These are phyloP conservation scores for Cordyceps javanica DNA, from an alignment of 2,329 filamentous ascomycete genomes.

Conservation along the genomic window DNA sequence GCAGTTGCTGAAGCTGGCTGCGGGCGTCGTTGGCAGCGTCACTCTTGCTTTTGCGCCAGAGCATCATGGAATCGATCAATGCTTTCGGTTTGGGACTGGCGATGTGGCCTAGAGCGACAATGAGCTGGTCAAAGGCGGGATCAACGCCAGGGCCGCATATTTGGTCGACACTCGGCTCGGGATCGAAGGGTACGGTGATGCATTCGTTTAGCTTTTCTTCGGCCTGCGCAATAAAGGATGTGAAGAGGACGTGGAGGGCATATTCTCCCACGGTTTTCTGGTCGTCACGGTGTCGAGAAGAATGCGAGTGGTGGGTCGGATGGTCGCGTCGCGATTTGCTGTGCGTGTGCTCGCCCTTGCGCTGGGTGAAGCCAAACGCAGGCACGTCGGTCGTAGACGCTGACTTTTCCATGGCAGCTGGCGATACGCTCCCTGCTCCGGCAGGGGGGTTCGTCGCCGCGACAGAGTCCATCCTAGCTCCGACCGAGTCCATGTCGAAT, in stretches of 20 bases:
- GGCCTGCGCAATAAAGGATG: constrained; percentile 94
- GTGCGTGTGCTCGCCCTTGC: constrained; percentile 55
- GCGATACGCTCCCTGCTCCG: background rate
- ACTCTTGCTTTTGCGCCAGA: constrained; percentile 95
- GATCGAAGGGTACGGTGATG: constrained; percentile 70
- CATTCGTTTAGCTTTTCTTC: constrained; percentile 92
- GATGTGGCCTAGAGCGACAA: constrained; percentile 88
- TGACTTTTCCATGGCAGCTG: constrained; percentile 37
- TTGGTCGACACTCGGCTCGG: constrained; percentile 77
- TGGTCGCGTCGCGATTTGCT: constrained; percentile 67
- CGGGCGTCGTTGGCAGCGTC: constrained; percentile 73
- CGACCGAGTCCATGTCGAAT: constrained; percentile 43
- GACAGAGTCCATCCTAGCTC: constrained; percentile 40
- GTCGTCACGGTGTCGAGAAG: constrained; percentile 65
- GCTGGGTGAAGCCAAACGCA: constrained; percentile 39
- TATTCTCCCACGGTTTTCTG: constrained; percentile 96
- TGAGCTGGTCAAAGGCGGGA: constrained; percentile 85
- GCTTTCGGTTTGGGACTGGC: constrained; percentile 90
- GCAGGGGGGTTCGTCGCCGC: constrained; percentile 38
- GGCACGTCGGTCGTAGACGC: constrained; percentile 41
- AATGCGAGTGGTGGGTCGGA: constrained; percentile 69
- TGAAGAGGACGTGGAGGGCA: constrained; percentile 92
- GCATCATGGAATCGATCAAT: constrained; percentile 94
- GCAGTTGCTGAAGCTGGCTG: constrained; percentile 48
- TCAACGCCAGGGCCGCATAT: constrained; percentile 90